These are phyloP conservation scores for Stephanocyclus meneghinianus DNA, from an alignment of 352 stramenopile genomes.

Conservation along the genomic window DNA sequence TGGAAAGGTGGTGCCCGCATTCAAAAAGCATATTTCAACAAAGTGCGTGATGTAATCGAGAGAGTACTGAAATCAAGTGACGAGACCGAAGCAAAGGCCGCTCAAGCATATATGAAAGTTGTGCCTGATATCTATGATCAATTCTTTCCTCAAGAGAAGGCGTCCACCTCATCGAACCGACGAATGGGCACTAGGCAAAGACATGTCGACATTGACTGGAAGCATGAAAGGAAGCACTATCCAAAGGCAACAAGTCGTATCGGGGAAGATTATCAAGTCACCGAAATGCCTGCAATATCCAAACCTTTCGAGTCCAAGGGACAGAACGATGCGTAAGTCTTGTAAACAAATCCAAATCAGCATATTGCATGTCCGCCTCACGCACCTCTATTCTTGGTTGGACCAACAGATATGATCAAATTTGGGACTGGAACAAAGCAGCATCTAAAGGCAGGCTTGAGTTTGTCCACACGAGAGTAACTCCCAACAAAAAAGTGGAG, in stretches of 20 bases:
- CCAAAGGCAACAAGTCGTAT: conserved; percentile 61
- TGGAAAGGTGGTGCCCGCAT: background rate
- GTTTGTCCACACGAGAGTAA: conserved; percentile 58
- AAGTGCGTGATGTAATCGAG: conserved; percentile 49
- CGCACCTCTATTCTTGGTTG: background rate
- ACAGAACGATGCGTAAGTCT: background rate
- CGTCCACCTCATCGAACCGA: background rate
- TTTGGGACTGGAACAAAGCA: conserved; percentile 66
- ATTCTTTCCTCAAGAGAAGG: conserved; percentile 13
- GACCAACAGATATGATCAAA: conserved; percentile 56
- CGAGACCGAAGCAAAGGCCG: conserved; percentile 45
- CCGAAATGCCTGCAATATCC: conserved; percentile 45
- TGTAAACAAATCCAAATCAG: background rate
- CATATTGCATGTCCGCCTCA: background rate
- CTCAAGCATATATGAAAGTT: conserved; percentile 42
- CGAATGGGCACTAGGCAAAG: conserved; percentile 11
- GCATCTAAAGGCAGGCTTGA: conserved; percentile 45
- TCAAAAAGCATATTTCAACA: conserved; percentile 39
- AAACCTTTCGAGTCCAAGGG: conserved; percentile 31
- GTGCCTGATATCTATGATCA: conserved; percentile 22
- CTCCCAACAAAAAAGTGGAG: conserved; percentile 59
- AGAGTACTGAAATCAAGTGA: conserved; percentile 42
- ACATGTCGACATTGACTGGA: conserved; percentile 65
- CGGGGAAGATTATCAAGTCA: conserved; percentile 65
- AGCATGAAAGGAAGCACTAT: conserved; percentile 65